phyloP scores from a whole-genome alignment of 768 basidiomycete genomes.

The Pleurotus tuoliensis region DNA sequence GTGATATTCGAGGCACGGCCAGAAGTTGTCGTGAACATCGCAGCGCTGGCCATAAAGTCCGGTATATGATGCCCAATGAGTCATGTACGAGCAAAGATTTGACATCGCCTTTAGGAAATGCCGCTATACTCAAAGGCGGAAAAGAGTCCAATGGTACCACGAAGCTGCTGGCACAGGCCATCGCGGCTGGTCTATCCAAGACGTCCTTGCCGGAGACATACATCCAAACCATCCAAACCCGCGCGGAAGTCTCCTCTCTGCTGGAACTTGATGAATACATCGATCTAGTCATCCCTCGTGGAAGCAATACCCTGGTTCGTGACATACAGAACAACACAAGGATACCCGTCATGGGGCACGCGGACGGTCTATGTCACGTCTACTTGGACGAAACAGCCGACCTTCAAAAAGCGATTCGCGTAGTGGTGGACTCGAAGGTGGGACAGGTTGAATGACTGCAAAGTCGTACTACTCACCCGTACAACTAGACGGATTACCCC shows the following conservation, averaged over 20 bases:
- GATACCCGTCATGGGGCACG: conserved; percentile 99
- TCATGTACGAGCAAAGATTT: neutral
- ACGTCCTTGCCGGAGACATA: conserved; percentile 76
- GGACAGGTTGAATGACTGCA: conserved; percentile 5
- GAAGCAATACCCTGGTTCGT: conserved; percentile 85
- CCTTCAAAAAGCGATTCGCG: conserved; percentile 70
- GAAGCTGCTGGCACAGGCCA: conserved; percentile 70
- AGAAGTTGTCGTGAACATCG: conserved; percentile 97
- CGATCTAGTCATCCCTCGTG: conserved; percentile 94
- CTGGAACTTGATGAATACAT: conserved; percentile 88
- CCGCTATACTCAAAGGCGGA: conserved; percentile 95
- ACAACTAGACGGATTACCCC: conserved; percentile 79
- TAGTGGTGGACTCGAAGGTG: conserved; percentile 92
- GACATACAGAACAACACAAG: conserved; percentile 87
- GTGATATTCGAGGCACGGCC: conserved; percentile 98
- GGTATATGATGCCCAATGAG: conserved; percentile 43
- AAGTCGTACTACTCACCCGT: neutral
- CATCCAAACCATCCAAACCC: conserved; percentile 88
- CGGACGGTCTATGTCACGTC: conserved; percentile 90
- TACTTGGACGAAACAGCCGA: conserved; percentile 86
- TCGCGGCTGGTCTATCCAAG: conserved; percentile 68
- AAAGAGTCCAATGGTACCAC: conserved; percentile 90
- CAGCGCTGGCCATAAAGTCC: conserved; percentile 93
- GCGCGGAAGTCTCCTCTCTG: conserved; percentile 85
- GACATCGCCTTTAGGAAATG: conserved; percentile 62